Base-by-base conservation (phyloP, 805 yeast genomes). In the Millerozyma miso region DNA sequence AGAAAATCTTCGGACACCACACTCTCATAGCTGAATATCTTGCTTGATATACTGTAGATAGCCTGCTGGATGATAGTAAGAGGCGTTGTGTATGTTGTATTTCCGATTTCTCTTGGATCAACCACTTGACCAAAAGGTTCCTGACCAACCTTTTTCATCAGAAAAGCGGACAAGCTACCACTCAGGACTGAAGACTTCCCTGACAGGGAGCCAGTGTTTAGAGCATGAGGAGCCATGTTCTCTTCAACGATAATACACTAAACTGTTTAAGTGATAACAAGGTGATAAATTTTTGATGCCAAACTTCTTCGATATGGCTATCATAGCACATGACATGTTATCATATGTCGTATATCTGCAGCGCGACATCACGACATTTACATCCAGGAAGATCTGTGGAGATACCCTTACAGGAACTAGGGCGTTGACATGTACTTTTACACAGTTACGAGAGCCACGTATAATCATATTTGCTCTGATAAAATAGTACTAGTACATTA, bases 11-110 rank as follows among this genome's bases (percentile, higher is more conserved):
- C 73, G 42, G 79, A 77, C n/a, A 80, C 82, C 34, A 79, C 69
- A 12, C 88, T 74, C 50, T 82, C 81, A 63, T 84, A 90, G 46
- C 83, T 74, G 67, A 87, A 87, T 48, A 85, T 71, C 48, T 76
- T 73, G 46, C 73, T 61, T 34, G 73, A 71, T 43, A 73, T 56
- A 46, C 76, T 58, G 55, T 80, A 81, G 23, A 82, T 58, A 4
- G 83, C 71, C 43, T 83, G 77, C 42, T 72, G 63, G 46, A 82
- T 69, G 29, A 81, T 65, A 38, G 79, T 73, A 38, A 69, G 66
- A 12, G 86, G 79, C 18, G 83, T 71, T 18, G 81, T 73, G 53
- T 80, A 76, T 31, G 65, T 68, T 10, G 74, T 59, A 35, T 75
- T 78, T 37, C 65, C 69, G 36, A 81, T 55, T 31, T 69, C 62